phyloP scores from a whole-genome alignment of 2,329 filamentous ascomycete genomes.

The Arthrobotrys entomopaga region DNA sequence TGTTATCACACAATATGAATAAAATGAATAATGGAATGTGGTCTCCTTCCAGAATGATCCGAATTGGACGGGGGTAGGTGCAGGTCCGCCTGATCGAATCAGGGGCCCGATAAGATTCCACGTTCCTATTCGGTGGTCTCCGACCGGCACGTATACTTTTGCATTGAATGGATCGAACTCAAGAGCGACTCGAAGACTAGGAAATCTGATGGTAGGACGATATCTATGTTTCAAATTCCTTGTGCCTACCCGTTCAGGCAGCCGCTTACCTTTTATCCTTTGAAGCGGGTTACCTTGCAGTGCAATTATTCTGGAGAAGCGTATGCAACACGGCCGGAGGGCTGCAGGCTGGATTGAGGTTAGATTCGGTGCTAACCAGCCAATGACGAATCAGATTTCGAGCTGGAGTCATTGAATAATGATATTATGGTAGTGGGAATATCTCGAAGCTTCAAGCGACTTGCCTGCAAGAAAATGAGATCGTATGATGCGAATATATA shows the following conservation, averaged over 20 bases:
- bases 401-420: too few species aligned
- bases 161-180: background rate
- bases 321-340: too few species aligned
- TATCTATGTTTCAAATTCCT: constrained; percentile 17
- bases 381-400: too few species aligned
- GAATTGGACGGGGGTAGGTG: background rate
- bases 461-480: too few species aligned
- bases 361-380: too few species aligned
- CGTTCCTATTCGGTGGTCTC: constrained; percentile 38
- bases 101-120: constrained; percentile 26
- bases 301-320: too few species aligned
- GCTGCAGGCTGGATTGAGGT: too few species aligned
- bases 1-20: background rate
- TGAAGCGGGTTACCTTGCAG: too few species aligned
- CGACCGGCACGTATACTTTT: background rate
- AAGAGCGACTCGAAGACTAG: too few species aligned
- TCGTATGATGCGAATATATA: too few species aligned
- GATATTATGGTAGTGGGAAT: too few species aligned
- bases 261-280: constrained; percentile 7
- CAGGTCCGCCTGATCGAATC: constrained; percentile 30
- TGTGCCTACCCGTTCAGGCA: constrained; percentile 40
- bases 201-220: too few species aligned
- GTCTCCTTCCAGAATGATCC: constrained; percentile 25
- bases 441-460: background rate
- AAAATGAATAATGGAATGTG: background rate